A percentile compares a stretch with the other conserved stretches of the same genome.
Conservation (phyloP, 1,284 basidiomycete species). For the Melampsora americana region DNA sequence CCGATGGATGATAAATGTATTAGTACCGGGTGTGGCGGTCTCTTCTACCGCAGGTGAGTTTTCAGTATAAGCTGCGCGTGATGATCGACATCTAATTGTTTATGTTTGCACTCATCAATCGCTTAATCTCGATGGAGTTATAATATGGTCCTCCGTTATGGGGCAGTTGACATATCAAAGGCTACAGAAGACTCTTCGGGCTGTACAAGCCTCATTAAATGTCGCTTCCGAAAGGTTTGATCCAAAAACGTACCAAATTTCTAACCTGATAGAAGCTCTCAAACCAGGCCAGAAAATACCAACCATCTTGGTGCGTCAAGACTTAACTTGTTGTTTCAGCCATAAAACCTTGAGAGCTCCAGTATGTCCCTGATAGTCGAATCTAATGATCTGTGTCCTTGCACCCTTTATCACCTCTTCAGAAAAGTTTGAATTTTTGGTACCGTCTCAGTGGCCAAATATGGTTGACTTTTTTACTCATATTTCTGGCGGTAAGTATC, state of each 20-base stretch:
- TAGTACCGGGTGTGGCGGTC: background rate
- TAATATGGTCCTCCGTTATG: constrained; percentile 5
- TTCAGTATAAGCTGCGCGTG: background rate
- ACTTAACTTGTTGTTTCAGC: too few relatives aligned
- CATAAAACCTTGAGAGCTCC: background rate
- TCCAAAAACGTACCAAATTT: background rate
- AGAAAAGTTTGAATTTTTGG: constrained; percentile 1
- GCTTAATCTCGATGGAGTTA: background rate
- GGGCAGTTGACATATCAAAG: background rate
- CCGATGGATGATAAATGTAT: background rate
- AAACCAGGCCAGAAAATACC: background rate
- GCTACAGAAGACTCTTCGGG: background rate
- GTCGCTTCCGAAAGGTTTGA: background rate
- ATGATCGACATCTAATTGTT: background rate
- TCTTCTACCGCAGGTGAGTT: background rate
- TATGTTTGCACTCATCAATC: too few relatives aligned
- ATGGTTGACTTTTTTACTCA: background rate
- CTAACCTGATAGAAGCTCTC: background rate
- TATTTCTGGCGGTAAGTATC: background rate
- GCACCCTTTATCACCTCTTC: background rate
- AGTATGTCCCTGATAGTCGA: background rate
- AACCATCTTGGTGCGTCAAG: constrained; percentile 2
- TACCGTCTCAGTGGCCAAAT: background rate
- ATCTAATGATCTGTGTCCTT: background rate
- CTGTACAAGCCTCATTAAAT: background rate